Conservation (phyloP, 352 stramenopile genomes). For the Phytophthora citrophthora region DNA sequence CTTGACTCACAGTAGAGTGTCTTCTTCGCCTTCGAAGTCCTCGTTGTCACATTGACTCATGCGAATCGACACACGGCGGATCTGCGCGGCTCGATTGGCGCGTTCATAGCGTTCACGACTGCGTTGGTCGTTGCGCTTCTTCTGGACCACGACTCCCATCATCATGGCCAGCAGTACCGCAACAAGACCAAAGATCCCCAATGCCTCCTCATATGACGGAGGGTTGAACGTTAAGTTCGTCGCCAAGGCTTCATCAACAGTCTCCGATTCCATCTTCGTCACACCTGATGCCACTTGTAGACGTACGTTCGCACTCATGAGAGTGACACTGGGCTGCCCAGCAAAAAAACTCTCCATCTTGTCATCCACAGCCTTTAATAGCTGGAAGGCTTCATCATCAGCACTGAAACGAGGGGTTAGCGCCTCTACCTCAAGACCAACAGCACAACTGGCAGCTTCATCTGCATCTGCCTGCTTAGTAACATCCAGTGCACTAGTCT, state of each 20-base stretch:
- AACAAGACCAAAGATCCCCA: constrained; percentile 65
- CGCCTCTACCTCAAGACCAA: constrained; percentile 35
- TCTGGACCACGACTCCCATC: constrained; percentile 56
- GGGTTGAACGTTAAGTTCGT: constrained; percentile 42
- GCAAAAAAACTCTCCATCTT: constrained; percentile 47
- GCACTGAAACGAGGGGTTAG: not conserved
- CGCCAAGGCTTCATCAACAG: not conserved
- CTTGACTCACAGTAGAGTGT: constrained; percentile 58
- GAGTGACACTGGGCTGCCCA: constrained; percentile 29
- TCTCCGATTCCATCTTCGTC: constrained; percentile 14
- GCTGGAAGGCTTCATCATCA: constrained; percentile 34
- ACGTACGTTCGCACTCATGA: constrained; percentile 40
- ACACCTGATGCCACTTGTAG: constrained; percentile 28
- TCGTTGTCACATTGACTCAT: constrained; percentile 66
- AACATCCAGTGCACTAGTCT: constrained; percentile 32
- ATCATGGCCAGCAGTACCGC: constrained; percentile 69
- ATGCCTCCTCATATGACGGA: constrained; percentile 64
- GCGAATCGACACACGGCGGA: constrained; percentile 74
- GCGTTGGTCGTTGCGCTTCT: constrained; percentile 66
- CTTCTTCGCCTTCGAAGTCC: constrained; percentile 60
- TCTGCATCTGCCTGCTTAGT: constrained; percentile 18
- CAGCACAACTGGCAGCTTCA: constrained; percentile 23
- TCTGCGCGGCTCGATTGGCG: constrained; percentile 68
- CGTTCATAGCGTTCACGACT: constrained; percentile 60
- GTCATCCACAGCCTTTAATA: constrained; percentile 53